Base-by-base conservation (phyloP, 441 rosid genomes). In the Brassica hybrid region DNA sequence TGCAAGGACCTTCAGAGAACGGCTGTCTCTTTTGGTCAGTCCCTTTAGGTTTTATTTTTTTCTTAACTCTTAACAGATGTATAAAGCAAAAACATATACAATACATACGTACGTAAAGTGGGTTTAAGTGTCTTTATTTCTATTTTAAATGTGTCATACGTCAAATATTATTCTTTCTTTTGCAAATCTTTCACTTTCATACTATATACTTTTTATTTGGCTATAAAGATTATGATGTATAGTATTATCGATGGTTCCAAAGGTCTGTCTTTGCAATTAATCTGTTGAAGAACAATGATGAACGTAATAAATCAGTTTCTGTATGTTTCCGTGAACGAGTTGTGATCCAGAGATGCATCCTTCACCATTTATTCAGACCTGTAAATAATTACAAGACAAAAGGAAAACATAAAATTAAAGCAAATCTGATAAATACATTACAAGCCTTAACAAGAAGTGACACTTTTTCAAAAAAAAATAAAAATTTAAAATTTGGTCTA, bases 11-110 rank as follows among this genome's bases (percentile, higher is more conserved):
- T 86, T 17, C 90, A 87, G 71, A 84, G 85, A 78, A 86, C 85
- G 82, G 84, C 92, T 7, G 82, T 84, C 80, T 79, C 92, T 19
- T 88, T 87, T 77, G 92, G 88, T 63, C 78, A 89, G 71, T 77
- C 86, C 59, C 80, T 84, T 82, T 86, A 83, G 83, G 57, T 52
- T 71, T 81, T 12, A 7, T 41, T 75, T 62, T 59, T 30, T 7
- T 9, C 69, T 62, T 52, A 52, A 52, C 57, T 66, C 73, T 72
- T 52, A 73, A 79, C 78, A 64, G 61, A 43, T 56, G 61, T 69
- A 74, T 50, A 79, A 60, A 74, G 43, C 54, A 52, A 34, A 48
- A 66, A 69, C n/a, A 8, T 54, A 79, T 68, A 70, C 57, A 14
- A 63, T 63, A 56, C 67, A 74, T 69, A 74, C 72, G 66, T 74